Base-by-base conservation (phyloP, 805 yeast genomes). In the Cyberlindnera mycetangii region DNA sequence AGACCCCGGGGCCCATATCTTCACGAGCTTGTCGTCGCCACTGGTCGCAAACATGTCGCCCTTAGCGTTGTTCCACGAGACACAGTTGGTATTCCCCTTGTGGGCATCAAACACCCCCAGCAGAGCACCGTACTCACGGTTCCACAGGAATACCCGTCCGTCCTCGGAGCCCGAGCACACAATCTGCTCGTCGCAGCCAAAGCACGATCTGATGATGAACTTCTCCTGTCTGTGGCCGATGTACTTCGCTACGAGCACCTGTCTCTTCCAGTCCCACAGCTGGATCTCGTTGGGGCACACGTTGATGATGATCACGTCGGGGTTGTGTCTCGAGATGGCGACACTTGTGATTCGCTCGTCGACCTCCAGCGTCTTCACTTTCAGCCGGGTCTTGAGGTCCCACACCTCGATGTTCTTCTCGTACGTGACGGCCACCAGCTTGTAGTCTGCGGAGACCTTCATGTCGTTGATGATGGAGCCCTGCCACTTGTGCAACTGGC, bases 111-210 rank as follows among this genome's bases (percentile, higher is more conserved):
- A 65, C 12, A 78, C 60, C 15, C 66, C 66, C 4, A 89, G 66
- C 19, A 87, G 69, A 46, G 81, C 81, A 6, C 93, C 89, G 20
- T 81, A 81, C 38, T 74, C 72, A 17, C 83, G 71, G 56, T 85
- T 85, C 95, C 96, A 89, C 2, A 89, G 69, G 59, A 81, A 88
- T 4, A 87, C 72, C 42, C 75, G 70, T 0, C 89, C 89, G 61
- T 89, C 95, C 58, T 86, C 95, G 36, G 90, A 79, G 0, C 97
- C 96, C 52, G 89, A 79, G n/a, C 83, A 66, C 0, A 88, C 76
- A 40, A 86, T 68, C 50, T 81, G 80, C 53, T 86, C 92, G 48
- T 78, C 72, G 45, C 74, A 72, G 0, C 95, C 95, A 59, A 89
- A 82, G 52, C 88, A 75, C 1, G 95, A 81, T 39, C 95, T 71